Conservation (phyloP, 2,329 filamentous ascomycete species). For the Biscogniauxia mediterranea region DNA sequence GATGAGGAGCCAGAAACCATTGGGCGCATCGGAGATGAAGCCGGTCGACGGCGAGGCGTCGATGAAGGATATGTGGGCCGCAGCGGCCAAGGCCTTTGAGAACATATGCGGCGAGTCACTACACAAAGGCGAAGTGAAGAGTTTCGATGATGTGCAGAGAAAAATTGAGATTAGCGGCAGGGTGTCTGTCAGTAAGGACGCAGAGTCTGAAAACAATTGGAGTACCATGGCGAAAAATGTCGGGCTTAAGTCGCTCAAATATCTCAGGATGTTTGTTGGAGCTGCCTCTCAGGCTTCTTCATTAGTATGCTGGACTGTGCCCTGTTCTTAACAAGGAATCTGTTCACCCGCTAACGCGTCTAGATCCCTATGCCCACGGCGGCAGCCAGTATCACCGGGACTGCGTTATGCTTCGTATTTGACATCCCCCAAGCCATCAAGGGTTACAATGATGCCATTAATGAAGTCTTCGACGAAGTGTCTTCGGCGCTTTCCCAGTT, state of each 20-base stretch:
- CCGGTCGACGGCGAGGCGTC: too few relatives aligned
- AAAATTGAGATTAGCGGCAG: conserved; percentile 19
- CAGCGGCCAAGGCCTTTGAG: conserved; percentile 15
- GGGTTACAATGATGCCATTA: conserved; percentile 22
- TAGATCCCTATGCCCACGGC: conserved; percentile 22
- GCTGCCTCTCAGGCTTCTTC: conserved; percentile 21
- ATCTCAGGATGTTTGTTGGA: conserved; percentile 23
- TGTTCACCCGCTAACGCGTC: conserved; percentile 1
- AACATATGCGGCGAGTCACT: conserved; percentile 24
- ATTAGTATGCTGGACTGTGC: conserved; percentile 16
- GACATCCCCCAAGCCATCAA: conserved; percentile 24
- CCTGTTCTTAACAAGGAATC: not conserved
- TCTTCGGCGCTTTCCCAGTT: conserved; percentile 25
- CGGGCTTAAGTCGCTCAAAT: conserved; percentile 25
- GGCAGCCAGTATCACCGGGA: conserved; percentile 17
- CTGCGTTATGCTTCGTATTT: conserved; percentile 24
- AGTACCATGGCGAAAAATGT: conserved; percentile 21
- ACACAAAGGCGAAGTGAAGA: conserved; percentile 21
- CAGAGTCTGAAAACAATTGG: conserved; percentile 16
- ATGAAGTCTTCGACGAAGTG: conserved; percentile 21
- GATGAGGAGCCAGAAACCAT: too few relatives aligned
- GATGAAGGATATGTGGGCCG: conserved; percentile 15
- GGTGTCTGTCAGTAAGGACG: conserved; percentile 5
- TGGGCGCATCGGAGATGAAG: too few relatives aligned
- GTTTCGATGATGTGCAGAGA: conserved; percentile 21